A percentile compares a stretch with the other conserved stretches of the same genome.
phyloP scores from a whole-genome alignment of 768 basidiomycete species.

The Phaeotremella fagi region DNA sequence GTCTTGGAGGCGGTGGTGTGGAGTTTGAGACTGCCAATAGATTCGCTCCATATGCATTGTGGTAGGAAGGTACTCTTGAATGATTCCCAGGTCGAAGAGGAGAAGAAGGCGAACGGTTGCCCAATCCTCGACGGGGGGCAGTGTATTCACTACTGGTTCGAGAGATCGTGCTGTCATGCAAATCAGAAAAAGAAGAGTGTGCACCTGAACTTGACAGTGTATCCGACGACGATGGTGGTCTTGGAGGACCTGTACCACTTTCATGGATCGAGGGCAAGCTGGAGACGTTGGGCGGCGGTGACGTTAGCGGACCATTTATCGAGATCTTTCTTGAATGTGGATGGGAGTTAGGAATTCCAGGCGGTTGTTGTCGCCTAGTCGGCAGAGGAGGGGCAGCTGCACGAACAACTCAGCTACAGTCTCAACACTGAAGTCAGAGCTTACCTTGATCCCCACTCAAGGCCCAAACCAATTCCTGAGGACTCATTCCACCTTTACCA shows the following conservation, averaged over 20 bases:
- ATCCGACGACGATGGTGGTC: constrained; percentile 4
- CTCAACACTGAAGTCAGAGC: not conserved
- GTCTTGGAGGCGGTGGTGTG: constrained; percentile 23
- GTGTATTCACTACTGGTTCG: constrained; percentile 10
- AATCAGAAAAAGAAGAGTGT: constrained; percentile 2
- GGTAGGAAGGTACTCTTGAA: constrained; percentile 23
- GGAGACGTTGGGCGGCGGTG: constrained; percentile 7
- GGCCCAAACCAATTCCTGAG: constrained; percentile 44
- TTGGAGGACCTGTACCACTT: no score
- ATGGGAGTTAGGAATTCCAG: constrained; percentile 33
- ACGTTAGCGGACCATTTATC: constrained; percentile 5
- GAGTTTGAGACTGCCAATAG: constrained; percentile 9
- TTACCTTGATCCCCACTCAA: constrained; percentile 25
- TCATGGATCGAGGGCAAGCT: no score
- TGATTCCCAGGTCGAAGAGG: constrained; percentile 9
- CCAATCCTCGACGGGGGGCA: constrained; percentile 65
- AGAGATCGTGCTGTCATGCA: not conserved
- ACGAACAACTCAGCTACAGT: not conserved
- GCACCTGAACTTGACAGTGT: constrained; percentile 2
- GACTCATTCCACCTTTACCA: constrained; percentile 35
- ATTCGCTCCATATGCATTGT: constrained; percentile 28
- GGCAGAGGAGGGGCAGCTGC: constrained; percentile 35
- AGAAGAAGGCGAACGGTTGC: constrained; percentile 53
- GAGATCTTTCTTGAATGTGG: constrained; percentile 49
- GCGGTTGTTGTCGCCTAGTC: constrained; percentile 15